Evolutionary conservation across 805 yeast genomes (phyloP).

Genomic region (Kazachstania kunashirensis): DNA sequence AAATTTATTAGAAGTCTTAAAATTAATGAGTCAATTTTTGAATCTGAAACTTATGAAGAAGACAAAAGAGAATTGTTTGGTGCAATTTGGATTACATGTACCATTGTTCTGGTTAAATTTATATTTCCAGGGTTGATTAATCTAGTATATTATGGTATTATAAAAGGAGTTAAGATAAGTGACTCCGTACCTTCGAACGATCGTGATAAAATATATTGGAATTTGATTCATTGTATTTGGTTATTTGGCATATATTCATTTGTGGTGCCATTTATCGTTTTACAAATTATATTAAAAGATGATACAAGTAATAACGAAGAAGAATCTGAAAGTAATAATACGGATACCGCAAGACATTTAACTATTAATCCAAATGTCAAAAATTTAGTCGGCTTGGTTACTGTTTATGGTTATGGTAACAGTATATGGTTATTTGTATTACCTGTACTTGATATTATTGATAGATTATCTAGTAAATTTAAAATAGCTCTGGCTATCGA

Average conservation of each 20-base stretch:
- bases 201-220: slow-evolving; percentile 50
- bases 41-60: slow-evolving; percentile 20
- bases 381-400: slow-evolving; percentile 38
- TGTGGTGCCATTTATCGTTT: slow-evolving; percentile 43
- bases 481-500: slow-evolving; percentile 1
- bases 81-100: slow-evolving; percentile 82
- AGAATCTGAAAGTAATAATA: slow-evolving; percentile 33
- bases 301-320: not conserved
- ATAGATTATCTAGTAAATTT: slow-evolving; percentile 1
- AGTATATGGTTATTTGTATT: slow-evolving; percentile 82
- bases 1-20: slow-evolving; percentile 8
- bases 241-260: slow-evolving; percentile 71
- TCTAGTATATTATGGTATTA: slow-evolving; percentile 46
- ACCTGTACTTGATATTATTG: slow-evolving; percentile 20
- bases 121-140: slow-evolving; percentile 55
- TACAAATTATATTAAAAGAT: slow-evolving; percentile 45
- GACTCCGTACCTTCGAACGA: slow-evolving; percentile 29
- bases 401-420: slow-evolving; percentile 80
- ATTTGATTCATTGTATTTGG: slow-evolving; percentile 58
- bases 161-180: slow-evolving; percentile 28
- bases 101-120: slow-evolving; percentile 65
- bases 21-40: slow-evolving; percentile 15
- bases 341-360: not conserved
- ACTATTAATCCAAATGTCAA: slow-evolving; percentile 3
- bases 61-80: slow-evolving; percentile 67